Evolutionary conservation across 331 rosid species (phyloP).

Genomic region (Pyracantha coccinea): DNA sequence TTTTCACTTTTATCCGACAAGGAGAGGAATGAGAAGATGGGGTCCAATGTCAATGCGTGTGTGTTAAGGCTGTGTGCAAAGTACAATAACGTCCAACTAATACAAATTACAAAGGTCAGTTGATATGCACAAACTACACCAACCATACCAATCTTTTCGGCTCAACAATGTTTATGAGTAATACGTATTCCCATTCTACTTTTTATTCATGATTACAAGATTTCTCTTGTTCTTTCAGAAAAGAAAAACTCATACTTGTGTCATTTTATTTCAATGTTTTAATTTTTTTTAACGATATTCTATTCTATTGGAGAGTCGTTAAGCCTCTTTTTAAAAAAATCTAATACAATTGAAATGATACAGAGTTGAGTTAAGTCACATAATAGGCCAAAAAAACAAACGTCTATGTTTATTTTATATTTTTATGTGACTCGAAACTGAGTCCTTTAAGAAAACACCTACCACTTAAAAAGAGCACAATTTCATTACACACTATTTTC

Average conservation of each 20-base stretch:
- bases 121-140: neutral
- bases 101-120: neutral
- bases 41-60: constrained; percentile 20
- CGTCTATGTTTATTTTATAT: too few relatives aligned
- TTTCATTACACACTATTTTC: neutral
- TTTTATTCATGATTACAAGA: neutral
- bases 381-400: too few relatives aligned
- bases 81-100: neutral
- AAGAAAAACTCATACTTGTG: neutral
- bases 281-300: too few relatives aligned
- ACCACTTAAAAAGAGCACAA: neutral
- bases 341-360: too few relatives aligned
- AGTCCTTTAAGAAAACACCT: neutral
- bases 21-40: neutral
- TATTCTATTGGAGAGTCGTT: neutral
- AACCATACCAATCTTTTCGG: neutral
- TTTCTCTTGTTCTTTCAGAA: too few relatives aligned
- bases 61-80: constrained; percentile 6
- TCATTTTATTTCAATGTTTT: neutral
- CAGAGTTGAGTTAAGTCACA: neutral
- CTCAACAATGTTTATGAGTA: neutral
- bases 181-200: too few relatives aligned
- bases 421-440: neutral
- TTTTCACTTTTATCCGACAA: constrained; percentile 7
- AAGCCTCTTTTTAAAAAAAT: too few relatives aligned